Conservation (phyloP, 1,284 basidiomycete genomes). For the Ceratobasidium sp. region DNA sequence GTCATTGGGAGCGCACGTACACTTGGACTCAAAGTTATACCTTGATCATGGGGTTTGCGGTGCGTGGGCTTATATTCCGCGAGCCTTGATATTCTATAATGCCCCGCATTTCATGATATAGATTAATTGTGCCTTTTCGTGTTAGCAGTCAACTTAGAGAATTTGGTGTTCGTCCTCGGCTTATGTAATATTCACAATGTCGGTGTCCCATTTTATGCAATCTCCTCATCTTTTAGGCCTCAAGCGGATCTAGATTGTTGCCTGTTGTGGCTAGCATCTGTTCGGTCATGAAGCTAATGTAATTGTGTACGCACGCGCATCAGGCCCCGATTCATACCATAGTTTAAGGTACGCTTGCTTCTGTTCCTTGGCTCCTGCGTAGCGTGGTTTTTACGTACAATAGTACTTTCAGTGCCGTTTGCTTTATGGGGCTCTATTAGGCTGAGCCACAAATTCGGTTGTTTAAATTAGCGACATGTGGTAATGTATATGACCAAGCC, state of each 20-base stretch:
- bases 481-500: constrained; percentile 26
- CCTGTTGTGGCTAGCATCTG: background rate
- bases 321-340: background rate
- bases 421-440: background rate
- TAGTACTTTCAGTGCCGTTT: background rate
- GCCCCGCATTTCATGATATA: background rate
- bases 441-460: too few relatives aligned
- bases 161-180: background rate
- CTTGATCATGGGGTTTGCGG: constrained; percentile 62
- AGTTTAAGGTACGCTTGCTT: background rate
- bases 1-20: constrained; percentile 87
- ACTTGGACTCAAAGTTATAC: constrained; percentile 88
- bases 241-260: background rate
- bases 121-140: background rate
- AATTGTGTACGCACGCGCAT: background rate
- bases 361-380: background rate
- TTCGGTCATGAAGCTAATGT: background rate
- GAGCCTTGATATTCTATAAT: too few relatives aligned
- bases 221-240: background rate
- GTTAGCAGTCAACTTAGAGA: background rate
- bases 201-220: background rate
- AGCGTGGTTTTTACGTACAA: background rate
- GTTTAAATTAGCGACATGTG: background rate
- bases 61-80: background rate
- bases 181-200: background rate